Evolutionary conservation across 768 basidiomycete species (phyloP).

Genomic region (Psilocybe sp.): DNA sequence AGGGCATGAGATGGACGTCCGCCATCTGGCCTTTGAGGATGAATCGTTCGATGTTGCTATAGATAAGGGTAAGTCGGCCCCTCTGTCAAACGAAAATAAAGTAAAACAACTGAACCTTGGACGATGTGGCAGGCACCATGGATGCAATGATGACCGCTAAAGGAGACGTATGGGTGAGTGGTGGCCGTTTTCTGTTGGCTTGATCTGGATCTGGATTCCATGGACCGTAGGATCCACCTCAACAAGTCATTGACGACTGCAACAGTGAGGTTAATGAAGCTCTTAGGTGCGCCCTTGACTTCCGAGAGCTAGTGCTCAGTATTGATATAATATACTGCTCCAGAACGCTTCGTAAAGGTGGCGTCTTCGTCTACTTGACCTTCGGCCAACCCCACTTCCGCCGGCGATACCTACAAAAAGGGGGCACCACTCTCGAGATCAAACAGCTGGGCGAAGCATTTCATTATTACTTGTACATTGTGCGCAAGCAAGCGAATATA

Average conservation of each 20-base stretch:
- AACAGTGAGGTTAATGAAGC: constrained; percentile 76
- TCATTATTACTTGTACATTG: constrained; percentile 79
- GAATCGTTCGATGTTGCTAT: constrained; percentile 75
- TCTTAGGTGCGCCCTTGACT: constrained; percentile 45
- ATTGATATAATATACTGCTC: not conserved
- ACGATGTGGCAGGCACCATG: constrained; percentile 57
- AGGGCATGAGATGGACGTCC: constrained; percentile 89
- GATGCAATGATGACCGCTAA: constrained; percentile 87
- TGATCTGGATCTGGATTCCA: not conserved
- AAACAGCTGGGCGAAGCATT: constrained; percentile 75
- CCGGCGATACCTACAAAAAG: constrained; percentile 56
- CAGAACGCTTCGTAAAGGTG: constrained; percentile 63
- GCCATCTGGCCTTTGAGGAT: constrained; percentile 58
- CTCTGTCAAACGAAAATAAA: too few species aligned
- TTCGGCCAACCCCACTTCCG: constrained; percentile 92
- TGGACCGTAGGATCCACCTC: constrained; percentile 63
- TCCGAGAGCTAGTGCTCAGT: not conserved
- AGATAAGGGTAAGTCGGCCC: constrained; percentile 59
- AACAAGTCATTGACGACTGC: constrained; percentile 67
- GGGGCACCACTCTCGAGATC: constrained; percentile 61
- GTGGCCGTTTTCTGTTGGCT: not conserved
- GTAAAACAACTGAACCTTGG: not conserved
- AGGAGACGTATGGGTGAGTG: constrained; percentile 75
- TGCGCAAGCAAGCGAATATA: constrained; percentile 36
- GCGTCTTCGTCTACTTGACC: constrained; percentile 75